Conservation (phyloP, 78 protist species). For the Planoprotostelium fungivorum region DNA sequence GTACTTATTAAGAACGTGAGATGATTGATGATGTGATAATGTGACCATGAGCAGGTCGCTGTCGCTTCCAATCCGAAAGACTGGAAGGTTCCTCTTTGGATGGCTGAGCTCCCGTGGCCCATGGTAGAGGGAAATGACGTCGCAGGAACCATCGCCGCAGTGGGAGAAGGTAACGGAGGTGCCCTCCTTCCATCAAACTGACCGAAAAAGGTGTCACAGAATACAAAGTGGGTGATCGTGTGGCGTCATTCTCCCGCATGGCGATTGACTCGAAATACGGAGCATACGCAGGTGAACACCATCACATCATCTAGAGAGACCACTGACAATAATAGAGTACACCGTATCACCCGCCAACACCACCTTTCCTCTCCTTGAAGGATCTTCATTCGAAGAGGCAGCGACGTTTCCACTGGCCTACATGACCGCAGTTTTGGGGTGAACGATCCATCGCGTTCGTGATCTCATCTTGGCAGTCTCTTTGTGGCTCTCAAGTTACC, state of each 20-base stretch:
- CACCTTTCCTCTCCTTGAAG: neutral
- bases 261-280: neutral
- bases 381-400: neutral
- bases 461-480: neutral
- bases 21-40: neutral
- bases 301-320: no score
- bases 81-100: neutral
- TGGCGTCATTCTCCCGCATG: neutral
- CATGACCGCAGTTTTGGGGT: neutral
- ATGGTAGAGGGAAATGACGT: neutral
- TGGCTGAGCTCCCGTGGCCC: neutral
- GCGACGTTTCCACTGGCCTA: neutral
- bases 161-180: neutral
- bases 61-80: neutral
- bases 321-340: no score
- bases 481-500: neutral
- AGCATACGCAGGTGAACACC: no score
- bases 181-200: neutral
- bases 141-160: neutral
- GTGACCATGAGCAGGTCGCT: neutral
- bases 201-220: neutral
- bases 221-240: neutral
- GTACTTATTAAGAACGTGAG: neutral
- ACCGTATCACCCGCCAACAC: neutral
- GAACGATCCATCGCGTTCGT: neutral